Evolutionary conservation across 1,139 yeast genomes (phyloP).

Genomic region (Kodamaea alishanica): DNA sequence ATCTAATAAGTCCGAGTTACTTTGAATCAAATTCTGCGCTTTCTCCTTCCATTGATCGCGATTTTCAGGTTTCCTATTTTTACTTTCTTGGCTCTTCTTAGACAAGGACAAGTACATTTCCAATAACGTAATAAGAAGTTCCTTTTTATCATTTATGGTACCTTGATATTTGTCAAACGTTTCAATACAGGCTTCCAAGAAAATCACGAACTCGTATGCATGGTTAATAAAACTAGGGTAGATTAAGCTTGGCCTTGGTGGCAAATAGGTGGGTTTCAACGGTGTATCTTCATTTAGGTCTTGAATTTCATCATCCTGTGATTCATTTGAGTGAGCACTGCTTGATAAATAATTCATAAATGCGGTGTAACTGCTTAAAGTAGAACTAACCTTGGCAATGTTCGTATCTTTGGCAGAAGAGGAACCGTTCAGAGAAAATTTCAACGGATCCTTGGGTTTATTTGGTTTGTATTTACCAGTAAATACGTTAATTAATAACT

Average conservation of each 20-base stretch:
- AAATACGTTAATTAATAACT: conserved; percentile 76
- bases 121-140: conserved; percentile 70
- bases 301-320: conserved; percentile 5
- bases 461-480: conserved; percentile 73
- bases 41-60: conserved; percentile 55
- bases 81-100: conserved; percentile 26
- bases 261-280: conserved; percentile 69
- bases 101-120: conserved; percentile 76
- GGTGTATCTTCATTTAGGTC: neutral
- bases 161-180: conserved; percentile 78
- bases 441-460: conserved; percentile 6
- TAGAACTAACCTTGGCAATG: conserved; percentile 12
- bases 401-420: conserved; percentile 8
- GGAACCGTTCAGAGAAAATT: conserved; percentile 5
- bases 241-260: conserved; percentile 86
- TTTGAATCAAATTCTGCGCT: conserved; percentile 51
- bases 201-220: conserved; percentile 87
- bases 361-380: conserved; percentile 65
- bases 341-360: conserved; percentile 63
- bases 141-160: conserved; percentile 62
- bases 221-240: conserved; percentile 83
- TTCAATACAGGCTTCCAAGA: conserved; percentile 86
- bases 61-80: conserved; percentile 18
- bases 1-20: conserved; percentile 47
- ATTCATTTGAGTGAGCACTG: conserved; percentile 12